phyloP scores from a whole-genome alignment of 1,284 basidiomycete genomes.

The Ceratobasidium sp. region DNA sequence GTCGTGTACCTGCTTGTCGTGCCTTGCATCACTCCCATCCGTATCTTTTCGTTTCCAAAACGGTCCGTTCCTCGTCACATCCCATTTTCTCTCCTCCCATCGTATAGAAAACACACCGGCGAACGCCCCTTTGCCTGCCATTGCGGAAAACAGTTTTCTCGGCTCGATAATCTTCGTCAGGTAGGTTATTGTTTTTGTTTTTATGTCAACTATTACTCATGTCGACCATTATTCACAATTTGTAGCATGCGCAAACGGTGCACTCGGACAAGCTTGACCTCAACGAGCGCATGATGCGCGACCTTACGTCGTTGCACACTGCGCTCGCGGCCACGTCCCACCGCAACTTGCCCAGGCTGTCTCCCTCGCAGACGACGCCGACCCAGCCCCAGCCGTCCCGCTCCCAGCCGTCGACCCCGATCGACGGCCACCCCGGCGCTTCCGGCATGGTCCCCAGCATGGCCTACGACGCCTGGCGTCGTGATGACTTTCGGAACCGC shows the following conservation, averaged over 20 bases:
- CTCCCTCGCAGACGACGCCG: conserved; percentile 15
- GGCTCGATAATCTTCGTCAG: conserved; percentile 95
- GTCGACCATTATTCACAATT: too few relatives aligned
- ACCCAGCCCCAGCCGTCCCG: not conserved
- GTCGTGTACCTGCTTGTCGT: conserved; percentile 9
- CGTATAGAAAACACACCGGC: conserved; percentile 91
- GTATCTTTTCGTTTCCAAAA: not conserved
- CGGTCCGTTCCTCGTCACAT: conserved; percentile 3
- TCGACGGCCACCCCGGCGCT: conserved; percentile 9
- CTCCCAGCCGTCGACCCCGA: conserved; percentile 39
- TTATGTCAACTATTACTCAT: not conserved
- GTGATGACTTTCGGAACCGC: conserved; percentile 20
- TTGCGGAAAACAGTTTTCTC: conserved; percentile 94
- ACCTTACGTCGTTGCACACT: conserved; percentile 87
- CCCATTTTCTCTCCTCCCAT: conserved; percentile 31
- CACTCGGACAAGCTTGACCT: conserved; percentile 87
- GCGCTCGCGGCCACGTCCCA: conserved; percentile 66
- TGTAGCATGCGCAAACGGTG: conserved; percentile 88
- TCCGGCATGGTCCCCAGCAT: conserved; percentile 40
- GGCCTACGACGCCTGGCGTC: conserved; percentile 36
- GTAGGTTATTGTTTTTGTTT: not conserved
- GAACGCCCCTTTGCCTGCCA: conserved; percentile 96
- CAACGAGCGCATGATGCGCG: conserved; percentile 93
- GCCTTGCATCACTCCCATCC: conserved; percentile 9
- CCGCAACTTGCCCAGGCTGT: conserved; percentile 35